Percentiles rank a stretch among this genome's conserved stretches.
These are phyloP conservation scores for Backusella mclennaniae DNA, from an alignment of 192 early-diverging fungal species.

Conservation along the genomic window DNA sequence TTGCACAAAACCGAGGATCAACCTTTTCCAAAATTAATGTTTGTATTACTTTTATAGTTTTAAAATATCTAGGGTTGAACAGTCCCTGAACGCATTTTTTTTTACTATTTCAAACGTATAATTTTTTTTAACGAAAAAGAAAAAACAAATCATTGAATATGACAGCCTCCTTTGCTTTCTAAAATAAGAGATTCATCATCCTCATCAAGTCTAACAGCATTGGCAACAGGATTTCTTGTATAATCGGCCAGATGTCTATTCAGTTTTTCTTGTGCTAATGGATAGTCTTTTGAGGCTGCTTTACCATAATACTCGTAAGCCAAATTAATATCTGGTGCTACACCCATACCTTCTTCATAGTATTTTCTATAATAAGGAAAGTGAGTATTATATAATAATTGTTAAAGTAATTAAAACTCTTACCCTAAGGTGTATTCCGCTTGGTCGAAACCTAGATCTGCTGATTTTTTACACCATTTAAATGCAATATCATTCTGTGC, in stretches of 20 bases:
- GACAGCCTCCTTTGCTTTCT: background rate
- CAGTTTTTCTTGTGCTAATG: slow-evolving; percentile 26
- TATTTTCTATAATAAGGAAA: slow-evolving; percentile 19
- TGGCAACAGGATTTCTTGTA: background rate
- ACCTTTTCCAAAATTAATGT: background rate
- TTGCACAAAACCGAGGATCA: background rate
- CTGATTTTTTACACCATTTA: slow-evolving; percentile 80
- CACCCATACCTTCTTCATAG: slow-evolving; percentile 38
- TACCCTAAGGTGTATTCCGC: slow-evolving; percentile 93
- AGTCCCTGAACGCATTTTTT: background rate
- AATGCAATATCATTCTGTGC: slow-evolving; percentile 54
- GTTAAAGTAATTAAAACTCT: slow-evolving; percentile 7
- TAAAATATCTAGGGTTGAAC: background rate
- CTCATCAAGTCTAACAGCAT: background rate
- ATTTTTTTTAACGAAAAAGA: background rate
- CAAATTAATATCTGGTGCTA: slow-evolving; percentile 19
- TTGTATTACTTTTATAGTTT: background rate
- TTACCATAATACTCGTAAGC: slow-evolving; percentile 35
- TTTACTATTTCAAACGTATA: background rate
- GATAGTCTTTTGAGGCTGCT: slow-evolving; percentile 36
- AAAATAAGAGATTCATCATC: background rate
- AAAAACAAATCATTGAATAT: background rate
- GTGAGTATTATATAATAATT: slow-evolving; percentile 10
- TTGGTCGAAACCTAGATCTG: slow-evolving; percentile 69
- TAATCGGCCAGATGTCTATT: slow-evolving; percentile 19